Base-by-base conservation (phyloP, 129 eudicot genomes). In the Pseudognaphalium luteoalbum region DNA sequence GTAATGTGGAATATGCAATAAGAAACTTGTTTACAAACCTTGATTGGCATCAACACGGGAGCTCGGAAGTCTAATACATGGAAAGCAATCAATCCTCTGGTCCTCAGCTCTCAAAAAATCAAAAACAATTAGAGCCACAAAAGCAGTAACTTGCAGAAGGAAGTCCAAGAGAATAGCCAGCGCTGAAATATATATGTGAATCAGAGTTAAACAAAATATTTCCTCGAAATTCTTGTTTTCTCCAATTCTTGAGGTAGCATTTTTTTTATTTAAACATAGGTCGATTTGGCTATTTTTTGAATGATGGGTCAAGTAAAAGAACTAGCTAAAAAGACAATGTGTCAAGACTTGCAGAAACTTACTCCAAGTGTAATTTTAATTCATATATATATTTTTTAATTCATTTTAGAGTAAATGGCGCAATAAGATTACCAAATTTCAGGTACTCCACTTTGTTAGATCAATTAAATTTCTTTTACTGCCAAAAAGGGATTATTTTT, bases 81-180 rank as follows among this genome's bases (percentile, higher is more conserved):
- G 99, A 81, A 91, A 81, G 77, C 99, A 95, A 79, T 95, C 99
- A 68, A 95, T 66, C 74, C 99, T 89, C 60, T 84, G 87, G 78
- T 91, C 92, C 81, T 95, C 99, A 7, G 96, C 89, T 87, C 99
- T 91, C 79, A 84, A 56, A 78, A 95, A 87, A 80, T 95, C 97
- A 68, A 89, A 85, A 74, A 75, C 92, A 71, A 95, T 95, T 74
- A 95, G 87, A 58, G 99, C 97, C 42, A 95, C 99, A 91, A 95
- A 95, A 35, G 99, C 97, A 78, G 99, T 95, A 73, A 95, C 87
- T 90, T 95, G 99, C 83, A 95, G 92, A 78, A 95, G 96, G 74
- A 95, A 95, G 85, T 95, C 99, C 91, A 95, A 84, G 16, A 95
- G 87, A 77, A 95, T 94, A 81, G 99, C 99, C 87, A 95, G 71